Evolutionary conservation across 2,329 filamentous ascomycete genomes (phyloP), one percentile per base, ranked within the genome.

Genomic region (Moelleriella libera): DNA sequence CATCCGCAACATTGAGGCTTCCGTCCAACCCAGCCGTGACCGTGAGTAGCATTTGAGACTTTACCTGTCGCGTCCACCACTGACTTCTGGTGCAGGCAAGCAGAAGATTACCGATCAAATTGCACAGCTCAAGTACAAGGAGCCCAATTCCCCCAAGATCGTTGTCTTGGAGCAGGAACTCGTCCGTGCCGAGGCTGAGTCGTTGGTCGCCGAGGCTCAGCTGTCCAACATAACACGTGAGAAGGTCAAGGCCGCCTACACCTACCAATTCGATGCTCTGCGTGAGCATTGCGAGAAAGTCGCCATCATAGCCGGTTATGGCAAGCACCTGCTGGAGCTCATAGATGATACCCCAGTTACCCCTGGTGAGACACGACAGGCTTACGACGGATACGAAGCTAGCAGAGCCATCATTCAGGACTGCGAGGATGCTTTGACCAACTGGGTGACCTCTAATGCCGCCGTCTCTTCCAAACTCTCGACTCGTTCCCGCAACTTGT

Each of bases 91-190:
- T 14, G 48, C 56, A 94, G 87, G 88, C 68, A 98, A 98, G 74
- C 90, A 97, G 68, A 98, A 97, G 72, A 97, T 98, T 62, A 95
- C 88, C 59, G 92, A 98, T 64, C 88, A 97, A 64, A 98, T 98
- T 58, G 90, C 92, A 45, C 90, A 97, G 67, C 79, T 98, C 59
- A 98, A 98, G 70, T 98, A 97, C 80, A 98, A 98, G 74, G 92
- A 98, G 68, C 92, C 92, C 56, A 95, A 94, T 72, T 96, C 89
- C 37, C 89, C 90, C 53, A 92, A 88, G 71, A 96, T 98, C 57
- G 88, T 96, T 49, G 89, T 98, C 41, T 82, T 98, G 48, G 92
- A 98, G 70, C 92, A 98, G 68, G 92, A 98, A 68, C 85, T 98
- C 50, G 92, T 98, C 57, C 89, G 92, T 58, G 92, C 92, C 56